Percentiles rank a stretch among this genome's conserved stretches.
These are phyloP conservation scores for Botrytis paeoniae DNA, from an alignment of 2,329 filamentous ascomycete genomes.

Conservation along the genomic window DNA sequence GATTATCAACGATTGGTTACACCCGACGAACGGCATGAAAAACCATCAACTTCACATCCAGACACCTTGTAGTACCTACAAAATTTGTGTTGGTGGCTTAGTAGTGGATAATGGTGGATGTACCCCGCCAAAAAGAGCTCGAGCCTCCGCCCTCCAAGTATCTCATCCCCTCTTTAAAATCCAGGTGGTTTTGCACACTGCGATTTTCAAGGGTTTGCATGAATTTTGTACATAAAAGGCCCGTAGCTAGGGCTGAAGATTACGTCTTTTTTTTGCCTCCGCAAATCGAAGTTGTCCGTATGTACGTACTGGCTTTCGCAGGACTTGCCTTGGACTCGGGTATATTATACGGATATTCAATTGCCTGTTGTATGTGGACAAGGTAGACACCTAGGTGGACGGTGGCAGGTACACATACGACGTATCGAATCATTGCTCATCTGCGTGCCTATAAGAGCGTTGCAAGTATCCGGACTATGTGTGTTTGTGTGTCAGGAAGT, in stretches of 20 bases:
- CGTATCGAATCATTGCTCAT: neutral
- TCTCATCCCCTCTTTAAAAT: neutral
- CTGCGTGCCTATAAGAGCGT: neutral
- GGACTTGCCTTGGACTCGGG: neutral
- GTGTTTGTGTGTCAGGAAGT: neutral
- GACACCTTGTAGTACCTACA: neutral
- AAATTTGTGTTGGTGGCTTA: neutral
- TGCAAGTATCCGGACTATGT: neutral
- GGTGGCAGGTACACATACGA: neutral
- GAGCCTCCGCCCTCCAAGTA: neutral
- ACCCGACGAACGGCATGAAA: neutral
- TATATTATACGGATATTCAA: neutral
- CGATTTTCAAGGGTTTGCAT: neutral
- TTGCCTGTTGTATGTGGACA: neutral
- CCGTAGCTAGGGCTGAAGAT: conserved; percentile 1
- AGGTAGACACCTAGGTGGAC: neutral
- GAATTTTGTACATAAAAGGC: neutral
- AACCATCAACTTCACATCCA: neutral
- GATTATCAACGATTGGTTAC: neutral
- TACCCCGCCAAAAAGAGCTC: neutral
- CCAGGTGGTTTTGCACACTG: neutral
- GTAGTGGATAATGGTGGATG: neutral
- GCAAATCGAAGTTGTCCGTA: neutral
- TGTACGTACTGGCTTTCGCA: neutral
- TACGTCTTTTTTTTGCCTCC: neutral